A percentile compares a stretch with the other conserved stretches of the same genome.
Evolutionary conservation across 1,284 basidiomycete species (phyloP).

Genomic region (Mycena citricolor): DNA sequence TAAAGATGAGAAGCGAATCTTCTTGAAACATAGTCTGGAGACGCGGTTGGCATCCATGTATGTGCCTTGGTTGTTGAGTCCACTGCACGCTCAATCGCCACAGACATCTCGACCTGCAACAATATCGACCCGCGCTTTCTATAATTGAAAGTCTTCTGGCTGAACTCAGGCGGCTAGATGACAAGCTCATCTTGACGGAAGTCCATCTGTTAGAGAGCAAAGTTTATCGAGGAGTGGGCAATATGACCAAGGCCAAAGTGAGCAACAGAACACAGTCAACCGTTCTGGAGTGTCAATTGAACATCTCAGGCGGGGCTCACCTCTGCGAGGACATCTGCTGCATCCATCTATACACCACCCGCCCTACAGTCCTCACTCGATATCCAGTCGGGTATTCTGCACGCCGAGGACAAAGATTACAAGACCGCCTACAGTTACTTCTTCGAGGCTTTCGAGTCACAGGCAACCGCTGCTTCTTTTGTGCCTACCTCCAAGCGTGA

Average conservation of each 20-base stretch:
- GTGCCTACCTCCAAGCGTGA: slow-evolving; percentile 8
- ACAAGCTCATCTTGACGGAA: slow-evolving; percentile 98
- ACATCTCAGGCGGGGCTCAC: slow-evolving; percentile 84
- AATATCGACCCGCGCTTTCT: slow-evolving; percentile 78
- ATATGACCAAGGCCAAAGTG: slow-evolving; percentile 92
- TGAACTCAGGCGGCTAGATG: slow-evolving; percentile 91
- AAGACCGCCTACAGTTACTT: slow-evolving; percentile 98
- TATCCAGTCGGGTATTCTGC: slow-evolving; percentile 86
- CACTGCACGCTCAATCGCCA: neutral
- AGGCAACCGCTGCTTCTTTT: slow-evolving; percentile 54
- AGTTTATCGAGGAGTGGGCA: slow-evolving; percentile 90
- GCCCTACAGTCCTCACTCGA: slow-evolving; percentile 90
- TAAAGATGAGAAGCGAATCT: slow-evolving; percentile 88
- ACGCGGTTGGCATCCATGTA: slow-evolving; percentile 85
- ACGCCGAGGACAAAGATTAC: slow-evolving; percentile 98
- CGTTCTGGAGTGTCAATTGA: too few species aligned
- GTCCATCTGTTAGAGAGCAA: slow-evolving; percentile 93
- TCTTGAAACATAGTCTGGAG: slow-evolving; percentile 93
- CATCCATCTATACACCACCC: slow-evolving; percentile 97
- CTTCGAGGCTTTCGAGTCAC: slow-evolving; percentile 88
- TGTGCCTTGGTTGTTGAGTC: slow-evolving; percentile 30
- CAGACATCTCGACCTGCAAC: slow-evolving; percentile 76
- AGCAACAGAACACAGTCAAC: too few species aligned
- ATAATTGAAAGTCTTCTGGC: slow-evolving; percentile 86
- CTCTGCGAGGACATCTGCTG: slow-evolving; percentile 91